Conservation (phyloP, 2,329 filamentous ascomycete species). For the Sporothrix mexicana region DNA sequence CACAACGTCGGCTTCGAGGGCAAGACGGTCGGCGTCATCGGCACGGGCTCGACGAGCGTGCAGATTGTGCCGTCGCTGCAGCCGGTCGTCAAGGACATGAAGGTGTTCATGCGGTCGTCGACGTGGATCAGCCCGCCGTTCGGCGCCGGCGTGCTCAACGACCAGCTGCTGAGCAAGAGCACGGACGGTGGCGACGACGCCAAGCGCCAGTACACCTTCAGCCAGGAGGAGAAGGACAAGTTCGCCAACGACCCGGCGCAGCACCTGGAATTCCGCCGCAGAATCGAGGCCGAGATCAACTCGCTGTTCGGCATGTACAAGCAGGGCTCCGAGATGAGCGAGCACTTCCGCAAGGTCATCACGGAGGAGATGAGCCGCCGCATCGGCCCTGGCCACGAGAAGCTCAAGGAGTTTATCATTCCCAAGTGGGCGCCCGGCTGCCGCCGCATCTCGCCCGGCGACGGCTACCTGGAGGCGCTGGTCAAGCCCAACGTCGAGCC, state of each 20-base stretch:
- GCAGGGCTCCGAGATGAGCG: conserved; percentile 49
- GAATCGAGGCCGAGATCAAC: conserved; percentile 37
- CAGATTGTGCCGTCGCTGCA: conserved; percentile 43
- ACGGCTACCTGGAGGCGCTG: conserved; percentile 53
- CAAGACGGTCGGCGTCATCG: conserved; percentile 43
- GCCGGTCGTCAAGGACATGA: conserved; percentile 33
- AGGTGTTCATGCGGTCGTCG: conserved; percentile 36
- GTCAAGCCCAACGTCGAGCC: conserved; percentile 53
- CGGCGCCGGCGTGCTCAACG: conserved; percentile 40
- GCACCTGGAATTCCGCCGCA: conserved; percentile 35
- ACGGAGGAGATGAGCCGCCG: conserved; percentile 52
- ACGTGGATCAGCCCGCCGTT: conserved; percentile 36
- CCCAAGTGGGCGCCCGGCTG: conserved; percentile 53
- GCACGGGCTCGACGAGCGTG: conserved; percentile 43
- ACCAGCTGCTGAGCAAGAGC: conserved; percentile 41
- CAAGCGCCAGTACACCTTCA: conserved; percentile 48
- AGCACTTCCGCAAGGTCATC: conserved; percentile 49
- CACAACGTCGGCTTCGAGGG: conserved; percentile 37
- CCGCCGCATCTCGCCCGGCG: conserved; percentile 51
- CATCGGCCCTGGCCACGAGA: conserved; percentile 50
- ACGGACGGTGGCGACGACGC: conserved; percentile 39
- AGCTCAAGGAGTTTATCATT: conserved; percentile 52
- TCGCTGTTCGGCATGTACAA: conserved; percentile 39
- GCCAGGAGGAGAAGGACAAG: conserved; percentile 32
- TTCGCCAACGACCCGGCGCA: conserved; percentile 33